Percentiles rank a stretch among this genome's conserved stretches.
phyloP scores from a whole-genome alignment of 768 basidiomycete species.

The Termitomyces heimii region DNA sequence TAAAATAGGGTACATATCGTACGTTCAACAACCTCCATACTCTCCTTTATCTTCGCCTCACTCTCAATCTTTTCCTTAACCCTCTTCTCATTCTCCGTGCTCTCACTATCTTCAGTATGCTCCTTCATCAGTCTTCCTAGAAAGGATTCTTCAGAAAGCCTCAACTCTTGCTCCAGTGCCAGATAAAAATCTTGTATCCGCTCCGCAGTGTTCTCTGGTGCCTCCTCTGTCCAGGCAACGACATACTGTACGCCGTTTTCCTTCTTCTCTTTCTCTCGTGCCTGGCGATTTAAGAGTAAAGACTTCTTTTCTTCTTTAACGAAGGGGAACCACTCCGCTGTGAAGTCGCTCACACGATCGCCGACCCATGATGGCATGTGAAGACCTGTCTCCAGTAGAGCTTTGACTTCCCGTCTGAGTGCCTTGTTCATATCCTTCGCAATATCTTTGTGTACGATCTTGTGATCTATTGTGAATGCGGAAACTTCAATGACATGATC shows the following conservation, averaged over 20 bases:
- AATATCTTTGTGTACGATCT: conserved; percentile 48
- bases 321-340: conserved; percentile 52
- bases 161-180: conserved; percentile 57
- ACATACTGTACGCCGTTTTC: conserved; percentile 24
- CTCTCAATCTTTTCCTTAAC: conserved; percentile 26
- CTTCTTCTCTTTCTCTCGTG: conserved; percentile 19
- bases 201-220: conserved; percentile 46
- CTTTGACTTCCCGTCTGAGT: conserved; percentile 51
- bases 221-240: conserved; percentile 38
- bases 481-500: conserved; percentile 47
- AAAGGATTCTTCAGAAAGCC: conserved; percentile 32
- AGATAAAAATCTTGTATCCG: conserved; percentile 69
- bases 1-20: conserved; percentile 73
- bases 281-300: conserved; percentile 1
- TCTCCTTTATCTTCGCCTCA: conserved; percentile 45
- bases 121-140: conserved; percentile 19
- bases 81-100: conserved; percentile 27
- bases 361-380: conserved; percentile 50
- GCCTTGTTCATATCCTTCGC: conserved; percentile 47
- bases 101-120: conserved; percentile 22
- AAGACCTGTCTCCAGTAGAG: conserved; percentile 29
- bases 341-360: conserved; percentile 53
- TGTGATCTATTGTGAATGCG: conserved; percentile 51
- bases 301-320: conserved; percentile 23
- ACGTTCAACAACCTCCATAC: conserved; percentile 72